phyloP scores from a whole-genome alignment of 768 basidiomycete genomes.

The Pleurotus sapidus region DNA sequence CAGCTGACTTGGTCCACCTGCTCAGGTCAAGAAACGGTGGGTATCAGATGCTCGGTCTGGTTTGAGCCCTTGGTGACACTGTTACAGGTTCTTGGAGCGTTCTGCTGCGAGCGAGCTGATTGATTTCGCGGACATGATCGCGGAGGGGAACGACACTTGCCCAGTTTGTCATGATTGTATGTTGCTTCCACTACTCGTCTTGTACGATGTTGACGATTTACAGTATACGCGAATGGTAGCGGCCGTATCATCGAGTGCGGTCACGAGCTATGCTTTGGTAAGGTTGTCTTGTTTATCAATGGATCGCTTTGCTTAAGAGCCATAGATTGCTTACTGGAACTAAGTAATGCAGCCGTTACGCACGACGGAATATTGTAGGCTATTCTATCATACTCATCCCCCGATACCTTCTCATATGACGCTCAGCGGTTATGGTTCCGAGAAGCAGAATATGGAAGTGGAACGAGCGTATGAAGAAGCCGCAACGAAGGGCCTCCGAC shows the following conservation, averaged over 20 bases:
- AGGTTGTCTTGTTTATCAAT: constrained; percentile 9
- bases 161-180: constrained; percentile 66
- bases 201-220: not conserved
- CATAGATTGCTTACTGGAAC: constrained; percentile 53
- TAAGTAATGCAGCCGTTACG: constrained; percentile 47
- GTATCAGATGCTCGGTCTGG: not conserved
- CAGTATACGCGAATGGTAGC: constrained; percentile 46
- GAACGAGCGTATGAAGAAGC: constrained; percentile 52
- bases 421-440: constrained; percentile 54
- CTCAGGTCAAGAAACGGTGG: constrained; percentile 35
- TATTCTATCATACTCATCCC: no score
- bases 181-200: constrained; percentile 12
- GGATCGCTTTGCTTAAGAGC: not conserved
- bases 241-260: constrained; percentile 64
- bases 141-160: constrained; percentile 46
- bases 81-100: constrained; percentile 43
- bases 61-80: not conserved
- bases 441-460: constrained; percentile 25
- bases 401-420: no score
- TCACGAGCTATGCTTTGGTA: constrained; percentile 65
- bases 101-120: constrained; percentile 39
- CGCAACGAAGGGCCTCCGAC: constrained; percentile 57
- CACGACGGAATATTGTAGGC: constrained; percentile 60
- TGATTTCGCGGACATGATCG: constrained; percentile 45
- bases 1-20: not conserved